These are phyloP conservation scores for Leishmania guyanensis DNA, from an alignment of 208 protist genomes.

Conservation along the genomic window DNA sequence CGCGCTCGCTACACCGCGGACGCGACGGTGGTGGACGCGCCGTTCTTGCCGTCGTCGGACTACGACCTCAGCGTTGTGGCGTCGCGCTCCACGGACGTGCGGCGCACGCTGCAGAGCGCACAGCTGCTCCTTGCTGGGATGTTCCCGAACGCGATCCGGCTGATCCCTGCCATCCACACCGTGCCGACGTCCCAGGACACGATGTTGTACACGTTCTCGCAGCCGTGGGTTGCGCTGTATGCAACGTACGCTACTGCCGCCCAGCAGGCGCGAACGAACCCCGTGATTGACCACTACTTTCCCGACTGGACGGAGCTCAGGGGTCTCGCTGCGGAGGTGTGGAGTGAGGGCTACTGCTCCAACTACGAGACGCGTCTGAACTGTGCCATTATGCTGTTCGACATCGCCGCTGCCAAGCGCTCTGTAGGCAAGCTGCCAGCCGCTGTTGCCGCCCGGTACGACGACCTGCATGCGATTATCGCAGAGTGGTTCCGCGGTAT, in stretches of 20 bases:
- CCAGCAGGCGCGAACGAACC: slow-evolving; percentile 15
- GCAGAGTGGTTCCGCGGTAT: slow-evolving; percentile 7
- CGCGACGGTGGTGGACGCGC: slow-evolving; percentile 15
- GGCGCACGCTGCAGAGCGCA: slow-evolving; percentile 56
- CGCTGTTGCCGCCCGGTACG: slow-evolving; percentile 21
- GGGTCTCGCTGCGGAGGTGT: slow-evolving; percentile 26
- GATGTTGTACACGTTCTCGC: slow-evolving; percentile 30
- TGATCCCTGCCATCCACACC: slow-evolving; percentile 55
- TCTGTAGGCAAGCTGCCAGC: slow-evolving; percentile 13
- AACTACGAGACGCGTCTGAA: slow-evolving; percentile 22
- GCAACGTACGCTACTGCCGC: slow-evolving; percentile 11
- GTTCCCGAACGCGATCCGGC: slow-evolving; percentile 29
- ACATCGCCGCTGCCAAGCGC: slow-evolving; percentile 42
- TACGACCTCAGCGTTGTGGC: slow-evolving; percentile 51
- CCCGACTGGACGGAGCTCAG: slow-evolving; percentile 28
- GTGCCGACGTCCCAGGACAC: slow-evolving; percentile 3
- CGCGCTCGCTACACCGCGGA: slow-evolving; percentile 38
- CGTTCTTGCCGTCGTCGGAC: slow-evolving; percentile 29
- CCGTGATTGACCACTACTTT: slow-evolving; percentile 24
- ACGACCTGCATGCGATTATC: slow-evolving; percentile 31
- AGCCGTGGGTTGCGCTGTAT: slow-evolving; percentile 28
- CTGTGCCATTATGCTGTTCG: slow-evolving; percentile 37
- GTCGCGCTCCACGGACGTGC: slow-evolving; percentile 48
- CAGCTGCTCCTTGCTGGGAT: slow-evolving; percentile 36
- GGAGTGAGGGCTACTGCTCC: slow-evolving; percentile 41